Base-by-base conservation (phyloP, 2,329 filamentous ascomycete genomes). In the Colletotrichum orchidophilum region DNA sequence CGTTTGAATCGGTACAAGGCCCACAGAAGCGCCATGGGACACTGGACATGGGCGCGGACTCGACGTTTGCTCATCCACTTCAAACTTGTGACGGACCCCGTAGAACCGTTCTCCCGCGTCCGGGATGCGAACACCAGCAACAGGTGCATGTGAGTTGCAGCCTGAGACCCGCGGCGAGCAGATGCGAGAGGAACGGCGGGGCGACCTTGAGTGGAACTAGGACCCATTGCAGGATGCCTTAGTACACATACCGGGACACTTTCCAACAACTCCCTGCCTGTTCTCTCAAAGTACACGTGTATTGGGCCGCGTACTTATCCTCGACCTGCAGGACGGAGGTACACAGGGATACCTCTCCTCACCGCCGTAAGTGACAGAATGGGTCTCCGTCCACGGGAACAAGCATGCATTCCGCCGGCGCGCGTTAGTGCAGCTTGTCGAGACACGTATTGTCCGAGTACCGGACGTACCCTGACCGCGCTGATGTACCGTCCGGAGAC, bases 371-470 rank as follows among this genome's bases (percentile, higher is more conserved):
- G 31, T 68, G 66, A 68, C 66, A 68, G 53, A 39, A 39, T 26
- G 35, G 50, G 29, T 29, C 46, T 15, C 33, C 27, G n/a, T 58
- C 52, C 60, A 57, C 39, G 50, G 52, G 29, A 63, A 11, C 60
- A 35, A 53, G 60, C 52, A 68, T 64, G 60, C 18, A 64, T 29
- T 57, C 42, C 39, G 31, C 39, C 24, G 42, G 26, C 27, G 31
- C 52, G 60, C 66, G 60, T 68, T 68, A 68, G 66, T 64, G 60
- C 13, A 57, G 46, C 27, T 46, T 31, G 13, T n/a, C 52, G 1
- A 58, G 52, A 63, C 53, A 68, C 60, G 66, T 68, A 68, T 64
- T 18, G 12, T n/a, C 42, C 29, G 39, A 68, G 66, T 70, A 66
- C 49, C 66, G n/a, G 52, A 33, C 5, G 27, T n/a, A 35, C 27